A percentile compares a stretch with the other conserved stretches of the same genome.
phyloP scores from a whole-genome alignment of 805 yeast genomes.

The Tetrapisispora iriomotensis region DNA sequence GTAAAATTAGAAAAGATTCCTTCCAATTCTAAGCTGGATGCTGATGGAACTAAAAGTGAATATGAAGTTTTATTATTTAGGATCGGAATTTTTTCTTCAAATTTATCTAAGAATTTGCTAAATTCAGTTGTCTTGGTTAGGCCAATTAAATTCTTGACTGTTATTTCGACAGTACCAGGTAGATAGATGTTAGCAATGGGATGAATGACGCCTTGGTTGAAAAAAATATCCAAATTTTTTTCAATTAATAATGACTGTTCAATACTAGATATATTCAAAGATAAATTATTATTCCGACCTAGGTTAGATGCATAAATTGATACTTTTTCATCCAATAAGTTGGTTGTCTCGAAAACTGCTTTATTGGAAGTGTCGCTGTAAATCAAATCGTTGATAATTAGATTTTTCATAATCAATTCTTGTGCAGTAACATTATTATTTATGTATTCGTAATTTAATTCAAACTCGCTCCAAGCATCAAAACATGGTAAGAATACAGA shows the following conservation, averaged over 20 bases:
- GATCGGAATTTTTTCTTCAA: conserved; percentile 35
- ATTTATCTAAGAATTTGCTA: conserved; percentile 36
- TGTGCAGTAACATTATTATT: conserved; percentile 42
- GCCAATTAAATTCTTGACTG: conserved; percentile 44
- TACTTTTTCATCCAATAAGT: not conserved
- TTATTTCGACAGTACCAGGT: conserved; percentile 47
- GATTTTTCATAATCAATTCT: conserved; percentile 42
- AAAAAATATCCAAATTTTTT: conserved; percentile 54
- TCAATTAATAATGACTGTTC: conserved; percentile 15
- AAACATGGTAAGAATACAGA: conserved; percentile 73
- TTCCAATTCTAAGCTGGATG: conserved; percentile 42
- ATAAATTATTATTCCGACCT: not conserved
- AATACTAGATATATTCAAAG: conserved; percentile 11
- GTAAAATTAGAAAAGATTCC: conserved; percentile 38
- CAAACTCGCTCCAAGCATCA: conserved; percentile 56
- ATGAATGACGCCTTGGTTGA: conserved; percentile 79
- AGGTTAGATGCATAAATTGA: not conserved
- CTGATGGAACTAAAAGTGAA: conserved; percentile 68
- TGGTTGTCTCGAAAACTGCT: conserved; percentile 10
- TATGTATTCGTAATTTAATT: conserved; percentile 51
- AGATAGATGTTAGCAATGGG: conserved; percentile 47
- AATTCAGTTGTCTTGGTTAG: conserved; percentile 43
- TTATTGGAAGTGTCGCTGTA: conserved; percentile 50
- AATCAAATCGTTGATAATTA: conserved; percentile 51
- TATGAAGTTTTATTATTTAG: conserved; percentile 33